These are phyloP conservation scores for Lumnitzera racemosa DNA, from an alignment of 345 rosid species.

Conservation along the genomic window DNA sequence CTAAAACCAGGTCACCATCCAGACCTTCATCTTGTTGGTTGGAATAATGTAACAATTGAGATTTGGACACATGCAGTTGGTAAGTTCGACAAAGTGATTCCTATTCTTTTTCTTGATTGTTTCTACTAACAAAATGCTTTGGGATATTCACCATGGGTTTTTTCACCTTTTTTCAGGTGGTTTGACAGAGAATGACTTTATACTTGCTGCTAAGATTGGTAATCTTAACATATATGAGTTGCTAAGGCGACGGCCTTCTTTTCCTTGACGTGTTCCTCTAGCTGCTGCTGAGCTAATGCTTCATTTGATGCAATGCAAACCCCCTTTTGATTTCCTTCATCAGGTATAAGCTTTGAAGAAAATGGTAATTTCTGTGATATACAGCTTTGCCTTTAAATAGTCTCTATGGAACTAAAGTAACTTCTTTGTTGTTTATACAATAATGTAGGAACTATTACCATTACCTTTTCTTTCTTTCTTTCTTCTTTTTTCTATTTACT, in stretches of 20 bases:
- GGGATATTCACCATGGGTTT: not conserved
- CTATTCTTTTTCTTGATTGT: not conserved
- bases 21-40: slow-evolving; percentile 93
- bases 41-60: slow-evolving; percentile 89
- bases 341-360: too few species aligned
- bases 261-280: slow-evolving; percentile 2
- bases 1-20: slow-evolving; percentile 87
- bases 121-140: not conserved
- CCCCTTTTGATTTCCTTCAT: too few species aligned
- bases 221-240: slow-evolving; percentile 51
- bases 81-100: slow-evolving; percentile 19
- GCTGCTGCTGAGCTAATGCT: too few species aligned
- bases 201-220: slow-evolving; percentile 84
- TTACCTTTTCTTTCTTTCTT: too few species aligned
- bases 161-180: slow-evolving; percentile 41
- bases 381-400: too few species aligned
- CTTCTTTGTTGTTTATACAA: too few species aligned
- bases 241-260: slow-evolving; percentile 38
- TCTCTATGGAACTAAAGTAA: too few species aligned
- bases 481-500: too few species aligned
- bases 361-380: too few species aligned
- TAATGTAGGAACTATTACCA: too few species aligned
- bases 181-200: slow-evolving; percentile 83
- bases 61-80: slow-evolving; percentile 96
- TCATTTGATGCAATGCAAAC: too few species aligned